Percentiles rank a stretch among this genome's conserved stretches.
phyloP scores from a whole-genome alignment of 1,284 basidiomycete species.

The Moniliophthora roreri region DNA sequence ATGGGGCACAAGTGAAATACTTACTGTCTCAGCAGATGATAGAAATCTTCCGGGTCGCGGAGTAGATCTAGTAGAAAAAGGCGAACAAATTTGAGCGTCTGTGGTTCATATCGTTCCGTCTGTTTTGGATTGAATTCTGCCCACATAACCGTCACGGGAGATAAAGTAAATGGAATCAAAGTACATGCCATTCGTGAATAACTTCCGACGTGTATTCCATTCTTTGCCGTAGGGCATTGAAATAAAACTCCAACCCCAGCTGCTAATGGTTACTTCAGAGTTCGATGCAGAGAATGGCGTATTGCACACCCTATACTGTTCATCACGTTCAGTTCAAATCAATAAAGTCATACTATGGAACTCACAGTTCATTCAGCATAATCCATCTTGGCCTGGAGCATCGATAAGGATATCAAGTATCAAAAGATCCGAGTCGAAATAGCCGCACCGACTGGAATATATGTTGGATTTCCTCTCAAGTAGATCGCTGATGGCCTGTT shows the following conservation, averaged over 20 bases:
- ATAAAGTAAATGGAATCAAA: neutral
- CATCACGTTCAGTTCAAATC: neutral
- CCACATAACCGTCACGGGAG: neutral
- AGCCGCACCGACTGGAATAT: conserved; percentile 8
- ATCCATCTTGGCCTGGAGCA: neutral
- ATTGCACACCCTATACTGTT: neutral
- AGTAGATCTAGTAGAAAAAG: neutral
- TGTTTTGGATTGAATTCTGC: conserved; percentile 1
- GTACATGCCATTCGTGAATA: conserved; percentile 28
- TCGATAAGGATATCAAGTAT: neutral
- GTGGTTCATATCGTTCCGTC: neutral
- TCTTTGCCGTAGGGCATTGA: neutral
- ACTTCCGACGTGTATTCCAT: conserved; percentile 13
- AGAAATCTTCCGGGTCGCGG: neutral
- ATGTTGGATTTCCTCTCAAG: conserved; percentile 10
- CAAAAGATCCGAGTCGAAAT: neutral
- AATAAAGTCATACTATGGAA: neutral
- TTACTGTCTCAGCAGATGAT: neutral
- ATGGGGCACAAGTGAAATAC: neutral
- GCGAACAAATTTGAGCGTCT: neutral
- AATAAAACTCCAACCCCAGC: neutral
- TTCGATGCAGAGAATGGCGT: neutral
- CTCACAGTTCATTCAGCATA: conserved; percentile 11
- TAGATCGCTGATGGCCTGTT: conserved; percentile 10
- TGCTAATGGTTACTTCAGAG: neutral